phyloP scores from a whole-genome alignment of 495 filamentous ascomycete genomes.

The Trichoderma asperelloides region DNA sequence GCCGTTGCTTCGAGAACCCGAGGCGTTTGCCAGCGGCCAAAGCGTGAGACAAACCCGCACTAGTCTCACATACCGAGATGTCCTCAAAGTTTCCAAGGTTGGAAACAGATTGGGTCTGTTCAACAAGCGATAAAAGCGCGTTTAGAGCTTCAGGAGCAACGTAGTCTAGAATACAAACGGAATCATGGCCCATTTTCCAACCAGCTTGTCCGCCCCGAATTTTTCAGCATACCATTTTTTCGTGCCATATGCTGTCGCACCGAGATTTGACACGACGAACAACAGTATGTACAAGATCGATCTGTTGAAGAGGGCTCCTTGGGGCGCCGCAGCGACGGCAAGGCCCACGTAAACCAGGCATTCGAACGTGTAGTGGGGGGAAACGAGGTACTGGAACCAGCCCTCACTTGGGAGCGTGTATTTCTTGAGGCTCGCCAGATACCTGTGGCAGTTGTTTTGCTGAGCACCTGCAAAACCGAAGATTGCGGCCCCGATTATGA shows the following conservation, averaged over 20 bases:
- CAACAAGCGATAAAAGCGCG: conserved; percentile 24
- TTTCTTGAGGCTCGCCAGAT: conserved; percentile 72
- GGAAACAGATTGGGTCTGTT: conserved; percentile 57
- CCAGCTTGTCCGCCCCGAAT: conserved; percentile 63
- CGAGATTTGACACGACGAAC: conserved; percentile 76
- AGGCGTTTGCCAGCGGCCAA: conserved; percentile 46
- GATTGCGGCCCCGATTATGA: conserved; percentile 43
- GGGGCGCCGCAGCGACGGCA: conserved; percentile 63
- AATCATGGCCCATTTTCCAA: conserved; percentile 71
- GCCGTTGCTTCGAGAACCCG: conserved; percentile 57
- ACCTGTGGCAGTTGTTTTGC: conserved; percentile 73
- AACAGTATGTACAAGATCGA: conserved; percentile 58
- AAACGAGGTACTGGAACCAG: conserved; percentile 60
- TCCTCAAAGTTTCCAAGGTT: conserved; percentile 73
- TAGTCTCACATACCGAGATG: conserved; percentile 91
- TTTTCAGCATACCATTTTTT: conserved; percentile 70
- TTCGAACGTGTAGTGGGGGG: conserved; percentile 89
- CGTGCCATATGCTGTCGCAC: conserved; percentile 68
- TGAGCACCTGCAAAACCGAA: conserved; percentile 68
- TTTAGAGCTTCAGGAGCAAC: neutral
- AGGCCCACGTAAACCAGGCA: conserved; percentile 76
- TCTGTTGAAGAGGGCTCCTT: conserved; percentile 51
- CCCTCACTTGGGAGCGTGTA: conserved; percentile 67
- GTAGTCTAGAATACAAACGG: conserved; percentile 57
- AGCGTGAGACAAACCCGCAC: conserved; percentile 58